These are phyloP conservation scores for Colletotrichum phormii DNA, from an alignment of 2,329 filamentous ascomycete genomes.

Conservation along the genomic window DNA sequence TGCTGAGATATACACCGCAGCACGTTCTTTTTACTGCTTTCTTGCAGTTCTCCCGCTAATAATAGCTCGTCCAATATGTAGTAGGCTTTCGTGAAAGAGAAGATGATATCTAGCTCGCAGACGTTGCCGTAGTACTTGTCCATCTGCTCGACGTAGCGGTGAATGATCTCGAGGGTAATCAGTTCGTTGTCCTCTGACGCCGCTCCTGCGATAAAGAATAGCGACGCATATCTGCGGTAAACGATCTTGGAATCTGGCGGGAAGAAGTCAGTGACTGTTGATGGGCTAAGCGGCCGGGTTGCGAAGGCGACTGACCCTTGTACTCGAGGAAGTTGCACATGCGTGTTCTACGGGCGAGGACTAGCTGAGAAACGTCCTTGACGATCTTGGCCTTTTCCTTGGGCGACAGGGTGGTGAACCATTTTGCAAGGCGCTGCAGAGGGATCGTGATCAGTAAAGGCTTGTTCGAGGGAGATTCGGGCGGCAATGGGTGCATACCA, in stretches of 20 bases:
- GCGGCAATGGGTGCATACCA: conserved; percentile 72
- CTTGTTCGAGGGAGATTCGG: not conserved
- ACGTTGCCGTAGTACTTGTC: conserved; percentile 99
- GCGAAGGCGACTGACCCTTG: conserved; percentile 74
- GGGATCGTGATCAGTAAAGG: not conserved
- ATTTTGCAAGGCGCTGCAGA: conserved; percentile 92
- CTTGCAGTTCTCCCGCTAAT: conserved; percentile 95
- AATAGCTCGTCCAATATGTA: conserved; percentile 98
- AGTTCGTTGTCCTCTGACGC: conserved; percentile 98
- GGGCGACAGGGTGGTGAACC: conserved; percentile 97
- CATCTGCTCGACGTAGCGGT: conserved; percentile 99
- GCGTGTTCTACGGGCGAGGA: conserved; percentile 92
- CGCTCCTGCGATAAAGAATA: conserved; percentile 99
- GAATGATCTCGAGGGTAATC: conserved; percentile 97
- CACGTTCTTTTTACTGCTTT: conserved; percentile 99
- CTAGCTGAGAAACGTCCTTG: conserved; percentile 98
- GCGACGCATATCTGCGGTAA: conserved; percentile 96
- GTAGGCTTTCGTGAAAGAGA: conserved; percentile 99
- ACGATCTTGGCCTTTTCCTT: conserved; percentile 99
- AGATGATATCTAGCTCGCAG: conserved; percentile 99
- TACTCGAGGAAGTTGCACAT: conserved; percentile 99
- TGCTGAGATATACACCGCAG: conserved; percentile 95
- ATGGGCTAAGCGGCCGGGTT: not conserved
- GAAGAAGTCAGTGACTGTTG: conserved; percentile 17
- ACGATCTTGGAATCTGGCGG: conserved; percentile 93